Percentiles rank a stretch among this genome's conserved stretches.
Evolutionary conservation across 2,329 filamentous ascomycete genomes (phyloP).

Genomic region (Colletotrichum paranaense): DNA sequence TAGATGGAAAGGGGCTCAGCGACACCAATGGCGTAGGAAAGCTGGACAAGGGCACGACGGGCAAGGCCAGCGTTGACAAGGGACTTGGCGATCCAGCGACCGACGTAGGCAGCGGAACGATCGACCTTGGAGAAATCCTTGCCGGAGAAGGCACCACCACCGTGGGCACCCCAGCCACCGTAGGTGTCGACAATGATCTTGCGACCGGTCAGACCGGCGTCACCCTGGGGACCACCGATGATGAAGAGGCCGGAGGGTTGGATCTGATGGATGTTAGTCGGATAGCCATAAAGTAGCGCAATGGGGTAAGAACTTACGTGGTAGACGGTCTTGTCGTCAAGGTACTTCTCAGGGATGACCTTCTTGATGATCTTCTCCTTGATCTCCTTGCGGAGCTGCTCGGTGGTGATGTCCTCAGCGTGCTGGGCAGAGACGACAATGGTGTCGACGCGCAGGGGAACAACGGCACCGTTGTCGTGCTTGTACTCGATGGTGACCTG

Average conservation of each 20-base stretch:
- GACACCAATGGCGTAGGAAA: slow-evolving; percentile 99
- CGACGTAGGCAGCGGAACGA: slow-evolving; percentile 96
- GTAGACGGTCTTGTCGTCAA: slow-evolving; percentile 94
- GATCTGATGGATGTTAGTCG: slow-evolving; percentile 65
- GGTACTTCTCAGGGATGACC: slow-evolving; percentile 91
- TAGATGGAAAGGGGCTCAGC: slow-evolving; percentile 98
- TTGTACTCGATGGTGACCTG: slow-evolving; percentile 99
- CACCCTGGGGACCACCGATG: slow-evolving; percentile 98
- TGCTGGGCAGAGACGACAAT: slow-evolving; percentile 98
- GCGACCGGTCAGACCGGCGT: slow-evolving; percentile 96
- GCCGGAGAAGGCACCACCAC: slow-evolving; percentile 99
- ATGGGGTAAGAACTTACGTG: slow-evolving; percentile 73
- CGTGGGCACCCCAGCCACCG: slow-evolving; percentile 99
- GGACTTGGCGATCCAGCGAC: slow-evolving; percentile 99
- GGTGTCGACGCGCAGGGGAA: slow-evolving; percentile 93
- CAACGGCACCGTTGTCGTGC: slow-evolving; percentile 92
- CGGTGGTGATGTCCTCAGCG: slow-evolving; percentile 86
- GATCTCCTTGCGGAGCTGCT: slow-evolving; percentile 93
- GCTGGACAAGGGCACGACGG: slow-evolving; percentile 94
- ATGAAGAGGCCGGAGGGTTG: slow-evolving; percentile 99
- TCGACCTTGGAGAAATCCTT: slow-evolving; percentile 99
- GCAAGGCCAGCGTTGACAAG: slow-evolving; percentile 89
- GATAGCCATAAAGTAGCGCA: background rate
- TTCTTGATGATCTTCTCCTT: slow-evolving; percentile 97
- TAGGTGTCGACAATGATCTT: slow-evolving; percentile 99